A percentile compares a stretch with the other conserved stretches of the same genome.
These are phyloP conservation scores for Closterium sp. DNA, from an alignment of 139 green algal species.

Conservation along the genomic window DNA sequence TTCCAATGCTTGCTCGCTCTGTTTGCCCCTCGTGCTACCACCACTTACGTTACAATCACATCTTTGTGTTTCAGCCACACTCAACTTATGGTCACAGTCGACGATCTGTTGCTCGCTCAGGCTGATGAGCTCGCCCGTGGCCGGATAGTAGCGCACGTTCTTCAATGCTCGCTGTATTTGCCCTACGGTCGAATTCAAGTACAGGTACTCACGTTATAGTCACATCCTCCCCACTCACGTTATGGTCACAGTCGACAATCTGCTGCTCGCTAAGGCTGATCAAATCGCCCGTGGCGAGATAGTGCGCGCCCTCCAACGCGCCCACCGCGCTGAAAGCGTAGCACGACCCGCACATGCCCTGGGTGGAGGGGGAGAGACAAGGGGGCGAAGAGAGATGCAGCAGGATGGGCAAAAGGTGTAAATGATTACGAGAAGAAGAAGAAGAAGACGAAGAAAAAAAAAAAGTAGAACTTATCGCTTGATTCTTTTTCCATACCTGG, in stretches of 20 bases:
- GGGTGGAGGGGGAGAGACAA: not conserved
- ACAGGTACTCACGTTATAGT: not conserved
- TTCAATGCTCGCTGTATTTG: no score
- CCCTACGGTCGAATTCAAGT: no score
- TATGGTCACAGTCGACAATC: constrained; percentile 70
- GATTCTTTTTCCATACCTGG: no score
- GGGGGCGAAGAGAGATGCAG: not conserved
- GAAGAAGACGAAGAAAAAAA: no score
- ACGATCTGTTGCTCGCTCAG: constrained; percentile 77
- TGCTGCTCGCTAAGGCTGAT: constrained; percentile 70
- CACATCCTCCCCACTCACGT: constrained; percentile 1
- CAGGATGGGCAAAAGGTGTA: no score
- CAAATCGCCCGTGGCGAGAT: constrained; percentile 61
- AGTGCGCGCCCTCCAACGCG: constrained; percentile 68
- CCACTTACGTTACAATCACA: not conserved
- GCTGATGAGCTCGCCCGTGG: constrained; percentile 58
- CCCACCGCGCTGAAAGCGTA: constrained; percentile 58
- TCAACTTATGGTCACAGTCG: constrained; percentile 64
- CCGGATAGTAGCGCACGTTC: no score
- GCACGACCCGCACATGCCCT: constrained; percentile 56
- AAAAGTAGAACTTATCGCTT: no score
- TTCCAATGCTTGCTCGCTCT: not conserved
- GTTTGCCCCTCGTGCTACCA: not conserved
- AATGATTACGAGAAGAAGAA: constrained; percentile 6
- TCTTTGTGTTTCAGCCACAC: no score